These are phyloP conservation scores for Ceratocystis huliohia DNA, from an alignment of 2,329 filamentous ascomycete genomes.

Conservation along the genomic window DNA sequence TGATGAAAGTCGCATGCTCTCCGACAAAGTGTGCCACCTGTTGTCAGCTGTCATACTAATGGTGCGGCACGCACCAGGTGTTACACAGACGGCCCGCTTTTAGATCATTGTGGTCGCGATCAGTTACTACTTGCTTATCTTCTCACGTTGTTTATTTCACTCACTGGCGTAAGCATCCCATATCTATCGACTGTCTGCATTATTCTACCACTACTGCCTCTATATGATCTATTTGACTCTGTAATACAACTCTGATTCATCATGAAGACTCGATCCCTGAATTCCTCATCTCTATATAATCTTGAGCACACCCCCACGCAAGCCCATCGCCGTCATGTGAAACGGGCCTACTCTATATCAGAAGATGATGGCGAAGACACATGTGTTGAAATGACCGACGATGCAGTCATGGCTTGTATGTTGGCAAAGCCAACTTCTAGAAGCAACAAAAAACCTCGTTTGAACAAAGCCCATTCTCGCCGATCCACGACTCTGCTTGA, in stretches of 20 bases:
- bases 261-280: background rate
- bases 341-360: background rate
- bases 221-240: too few relatives aligned
- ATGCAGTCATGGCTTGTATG: background rate
- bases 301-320: background rate
- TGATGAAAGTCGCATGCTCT: too few relatives aligned
- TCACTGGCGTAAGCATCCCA: too few relatives aligned
- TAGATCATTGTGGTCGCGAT: too few relatives aligned
- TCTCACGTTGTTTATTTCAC: too few relatives aligned
- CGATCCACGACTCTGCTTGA: conserved; percentile 3
- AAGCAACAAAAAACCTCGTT: background rate
- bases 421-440: background rate
- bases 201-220: too few relatives aligned
- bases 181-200: too few relatives aligned
- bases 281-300: background rate
- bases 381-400: background rate
- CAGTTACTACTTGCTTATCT: too few relatives aligned
- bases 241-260: too few relatives aligned
- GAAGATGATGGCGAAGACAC: background rate
- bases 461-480: background rate
- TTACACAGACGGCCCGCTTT: background rate
- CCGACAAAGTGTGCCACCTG: background rate
- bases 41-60: background rate
- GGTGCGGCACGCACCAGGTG: background rate
- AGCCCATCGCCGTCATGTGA: background rate